Conservation (phyloP, 116 monocot genomes). For the Dioscorea cayenensis region DNA sequence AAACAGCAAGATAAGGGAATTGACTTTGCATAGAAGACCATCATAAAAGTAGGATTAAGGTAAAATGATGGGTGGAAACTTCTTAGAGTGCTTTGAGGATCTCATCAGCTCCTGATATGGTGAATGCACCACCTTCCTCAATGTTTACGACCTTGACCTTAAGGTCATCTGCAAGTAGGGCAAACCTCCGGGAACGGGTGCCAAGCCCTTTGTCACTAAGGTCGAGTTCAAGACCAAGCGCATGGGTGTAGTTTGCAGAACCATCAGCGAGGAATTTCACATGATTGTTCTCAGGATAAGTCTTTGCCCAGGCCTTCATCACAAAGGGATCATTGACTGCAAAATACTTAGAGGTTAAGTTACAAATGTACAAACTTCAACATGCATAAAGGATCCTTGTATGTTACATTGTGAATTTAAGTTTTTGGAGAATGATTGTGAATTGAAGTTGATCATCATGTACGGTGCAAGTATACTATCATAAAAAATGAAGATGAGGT, state of each 20-base stretch:
- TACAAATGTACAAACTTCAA: not conserved
- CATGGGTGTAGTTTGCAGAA: constrained; percentile 63
- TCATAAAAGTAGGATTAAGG: too few species aligned
- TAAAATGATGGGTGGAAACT: not conserved
- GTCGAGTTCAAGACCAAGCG: constrained; percentile 83
- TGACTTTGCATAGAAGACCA: too few species aligned
- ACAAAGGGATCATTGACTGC: constrained; percentile 92
- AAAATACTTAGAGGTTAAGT: not conserved
- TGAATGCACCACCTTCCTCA: constrained; percentile 85
- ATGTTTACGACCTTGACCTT: constrained; percentile 46
- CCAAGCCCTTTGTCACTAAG: constrained; percentile 88
- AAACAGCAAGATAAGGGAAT: not conserved
- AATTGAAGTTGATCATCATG: not conserved
- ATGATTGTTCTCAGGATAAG: constrained; percentile 73
- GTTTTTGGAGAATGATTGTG: not conserved
- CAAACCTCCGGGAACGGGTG: constrained; percentile 35
- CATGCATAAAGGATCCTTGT: too few species aligned
- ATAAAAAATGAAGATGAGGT: too few species aligned
- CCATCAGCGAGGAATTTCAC: constrained; percentile 94
- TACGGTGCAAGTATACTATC: too few species aligned
- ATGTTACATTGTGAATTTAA: not conserved
- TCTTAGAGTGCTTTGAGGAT: constrained; percentile 74
- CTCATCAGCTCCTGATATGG: constrained; percentile 83
- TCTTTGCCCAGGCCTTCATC: constrained; percentile 93
- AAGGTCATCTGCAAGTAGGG: constrained; percentile 36